These are phyloP conservation scores for Boletus tylopilopsis DNA, from an alignment of 768 basidiomycete genomes.

Conservation along the genomic window DNA sequence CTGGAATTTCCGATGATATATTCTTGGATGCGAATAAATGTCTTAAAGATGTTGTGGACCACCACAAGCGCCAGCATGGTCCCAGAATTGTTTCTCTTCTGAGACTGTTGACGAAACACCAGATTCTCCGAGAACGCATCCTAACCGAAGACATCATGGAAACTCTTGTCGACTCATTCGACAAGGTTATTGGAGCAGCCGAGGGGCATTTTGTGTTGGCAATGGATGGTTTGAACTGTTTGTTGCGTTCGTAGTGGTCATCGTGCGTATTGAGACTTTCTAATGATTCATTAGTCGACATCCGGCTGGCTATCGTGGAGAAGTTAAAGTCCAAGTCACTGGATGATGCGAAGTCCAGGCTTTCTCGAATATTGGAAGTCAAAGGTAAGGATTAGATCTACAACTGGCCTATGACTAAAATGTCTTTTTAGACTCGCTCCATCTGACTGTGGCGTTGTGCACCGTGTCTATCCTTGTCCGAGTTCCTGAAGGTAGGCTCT, in stretches of 20 bases:
- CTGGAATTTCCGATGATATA: background rate
- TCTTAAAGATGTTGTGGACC: conserved; percentile 4
- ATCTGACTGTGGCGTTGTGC: conserved; percentile 14
- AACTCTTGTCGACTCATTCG: conserved; percentile 11
- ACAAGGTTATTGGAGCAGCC: background rate
- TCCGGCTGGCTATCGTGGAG: conserved; percentile 1
- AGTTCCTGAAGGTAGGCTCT: conserved; percentile 11
- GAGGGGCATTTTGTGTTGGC: conserved; percentile 16
- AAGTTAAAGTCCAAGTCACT: too few species aligned
- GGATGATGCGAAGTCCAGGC: too few species aligned
- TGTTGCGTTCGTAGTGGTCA: conserved; percentile 12
- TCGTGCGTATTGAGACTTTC: background rate
- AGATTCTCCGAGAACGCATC: conserved; percentile 11
- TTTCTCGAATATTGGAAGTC: conserved; percentile 12
- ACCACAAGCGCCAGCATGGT: conserved; percentile 14
- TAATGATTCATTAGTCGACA: conserved; percentile 8
- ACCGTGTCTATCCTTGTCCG: conserved; percentile 14
- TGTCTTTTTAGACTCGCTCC: conserved; percentile 1
- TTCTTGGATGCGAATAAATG: conserved; percentile 14
- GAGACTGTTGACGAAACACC: conserved; percentile 17
- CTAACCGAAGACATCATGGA: conserved; percentile 14
- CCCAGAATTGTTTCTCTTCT: conserved; percentile 18
- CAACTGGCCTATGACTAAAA: background rate
- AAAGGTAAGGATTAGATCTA: conserved; percentile 4
- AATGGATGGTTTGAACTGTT: conserved; percentile 19